phyloP scores from a whole-genome alignment of 768 basidiomycete genomes.

The Kondoa subrosea region DNA sequence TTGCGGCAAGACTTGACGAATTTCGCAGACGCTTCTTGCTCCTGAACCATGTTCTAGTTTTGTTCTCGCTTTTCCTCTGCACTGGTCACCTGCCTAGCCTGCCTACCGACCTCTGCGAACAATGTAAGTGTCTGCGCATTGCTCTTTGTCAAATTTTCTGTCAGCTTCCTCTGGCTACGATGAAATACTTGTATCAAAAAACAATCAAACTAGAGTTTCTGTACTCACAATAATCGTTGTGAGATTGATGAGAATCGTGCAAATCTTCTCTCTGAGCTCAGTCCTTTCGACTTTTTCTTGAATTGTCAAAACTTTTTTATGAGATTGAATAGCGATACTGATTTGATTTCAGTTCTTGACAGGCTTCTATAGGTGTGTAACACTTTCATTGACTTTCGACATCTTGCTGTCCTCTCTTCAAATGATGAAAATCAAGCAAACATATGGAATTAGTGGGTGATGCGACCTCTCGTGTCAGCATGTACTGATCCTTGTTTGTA shows the following conservation, averaged over 20 bases:
- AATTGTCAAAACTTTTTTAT: too few species aligned
- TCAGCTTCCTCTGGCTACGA: neutral
- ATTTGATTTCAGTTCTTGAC: too few species aligned
- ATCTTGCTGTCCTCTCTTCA: neutral
- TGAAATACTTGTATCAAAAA: neutral
- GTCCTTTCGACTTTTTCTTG: neutral
- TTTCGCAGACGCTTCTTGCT: too few species aligned
- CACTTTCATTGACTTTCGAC: too few species aligned
- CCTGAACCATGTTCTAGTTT: too few species aligned
- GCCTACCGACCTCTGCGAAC: too few species aligned
- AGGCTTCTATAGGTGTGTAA: too few species aligned
- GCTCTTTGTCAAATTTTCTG: neutral
- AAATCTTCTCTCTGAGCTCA: neutral
- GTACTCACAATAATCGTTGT: neutral
- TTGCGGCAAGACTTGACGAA: too few species aligned
- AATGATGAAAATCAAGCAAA: slow-evolving; percentile 1
- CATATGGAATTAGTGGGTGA: neutral
- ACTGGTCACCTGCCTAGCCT: too few species aligned
- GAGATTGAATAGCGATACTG: too few species aligned
- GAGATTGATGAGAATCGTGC: neutral
- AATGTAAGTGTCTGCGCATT: neutral
- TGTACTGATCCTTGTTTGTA: neutral
- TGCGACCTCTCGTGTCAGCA: neutral
- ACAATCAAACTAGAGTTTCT: neutral
- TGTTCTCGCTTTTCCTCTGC: too few species aligned